A percentile compares a stretch with the other conserved stretches of the same genome.
phyloP scores from a whole-genome alignment of 164 flowering plant genomes.

The Dillenia turbinata region DNA sequence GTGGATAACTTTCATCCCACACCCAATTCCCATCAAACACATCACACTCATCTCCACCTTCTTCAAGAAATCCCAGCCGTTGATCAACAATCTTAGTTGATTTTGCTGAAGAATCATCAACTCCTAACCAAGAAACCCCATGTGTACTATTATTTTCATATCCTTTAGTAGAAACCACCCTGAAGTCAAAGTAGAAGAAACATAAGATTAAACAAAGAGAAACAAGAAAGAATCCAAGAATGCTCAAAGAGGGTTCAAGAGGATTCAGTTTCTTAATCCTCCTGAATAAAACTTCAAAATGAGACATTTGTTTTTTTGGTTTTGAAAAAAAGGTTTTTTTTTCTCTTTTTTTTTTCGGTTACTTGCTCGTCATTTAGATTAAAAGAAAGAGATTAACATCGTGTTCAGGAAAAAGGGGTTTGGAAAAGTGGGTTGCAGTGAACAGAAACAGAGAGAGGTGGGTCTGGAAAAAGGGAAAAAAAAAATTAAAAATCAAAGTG shows the following conservation, averaged over 20 bases:
- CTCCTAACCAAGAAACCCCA: constrained; percentile 17
- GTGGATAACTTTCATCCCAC: constrained; percentile 82
- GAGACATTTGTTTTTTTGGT: constrained; percentile 22
- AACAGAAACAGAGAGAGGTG: constrained; percentile 2
- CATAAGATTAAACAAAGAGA: constrained; percentile 28
- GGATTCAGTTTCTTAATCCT: constrained; percentile 47
- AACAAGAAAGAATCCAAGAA: constrained; percentile 39
- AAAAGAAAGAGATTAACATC: background rate
- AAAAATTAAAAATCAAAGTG: constrained; percentile 1
- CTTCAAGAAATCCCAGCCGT: constrained; percentile 37
- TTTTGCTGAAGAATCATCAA: constrained; percentile 7
- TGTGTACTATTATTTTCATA: background rate
- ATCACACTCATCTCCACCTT: constrained; percentile 49
- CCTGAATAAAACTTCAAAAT: constrained; percentile 32
- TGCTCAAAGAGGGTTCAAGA: constrained; percentile 33
- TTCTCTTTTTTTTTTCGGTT: constrained; percentile 8
- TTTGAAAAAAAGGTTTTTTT: constrained; percentile 10
- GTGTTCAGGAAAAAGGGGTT: background rate
- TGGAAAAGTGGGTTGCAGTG: constrained; percentile 2
- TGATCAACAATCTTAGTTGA: constrained; percentile 1
- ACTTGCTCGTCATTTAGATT: constrained; percentile 5
- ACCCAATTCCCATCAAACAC: constrained; percentile 81
- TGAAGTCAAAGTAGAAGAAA: constrained; percentile 47
- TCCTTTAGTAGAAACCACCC: constrained; percentile 10
- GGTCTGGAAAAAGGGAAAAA: background rate